Evolutionary conservation across 495 filamentous ascomycete genomes (phyloP).

Genomic region (Friedmanniomyces endolithicus): DNA sequence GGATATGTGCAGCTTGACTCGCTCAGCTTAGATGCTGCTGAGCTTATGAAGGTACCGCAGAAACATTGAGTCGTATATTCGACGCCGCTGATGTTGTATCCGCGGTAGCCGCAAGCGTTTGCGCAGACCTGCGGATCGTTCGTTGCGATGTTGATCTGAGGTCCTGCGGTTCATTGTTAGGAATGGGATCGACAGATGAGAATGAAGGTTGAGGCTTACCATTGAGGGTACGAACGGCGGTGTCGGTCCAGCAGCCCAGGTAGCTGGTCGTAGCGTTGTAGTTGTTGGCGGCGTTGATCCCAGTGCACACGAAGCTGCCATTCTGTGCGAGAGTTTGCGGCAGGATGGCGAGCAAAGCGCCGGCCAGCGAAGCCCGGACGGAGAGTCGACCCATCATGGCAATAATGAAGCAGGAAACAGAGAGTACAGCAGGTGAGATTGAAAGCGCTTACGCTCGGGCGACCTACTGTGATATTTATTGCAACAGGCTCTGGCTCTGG

Average conservation of each 20-base stretch:
- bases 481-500: neutral
- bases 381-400: neutral
- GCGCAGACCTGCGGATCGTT: constrained; percentile 1
- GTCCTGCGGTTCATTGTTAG: too few relatives aligned
- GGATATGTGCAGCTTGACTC: neutral
- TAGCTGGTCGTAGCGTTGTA: neutral
- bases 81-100: constrained; percentile 1
- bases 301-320: constrained; percentile 12
- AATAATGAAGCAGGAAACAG: neutral
- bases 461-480: too few relatives aligned
- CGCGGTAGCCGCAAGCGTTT: constrained; percentile 4
- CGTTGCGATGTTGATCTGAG: constrained; percentile 6
- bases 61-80: constrained; percentile 10
- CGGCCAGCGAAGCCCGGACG: neutral
- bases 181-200: too few relatives aligned
- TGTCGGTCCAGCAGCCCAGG: constrained; percentile 4
- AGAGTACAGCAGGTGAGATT: neutral
- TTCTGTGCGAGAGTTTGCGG: constrained; percentile 1
- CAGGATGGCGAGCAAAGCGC: neutral
- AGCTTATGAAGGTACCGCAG: constrained; percentile 2
- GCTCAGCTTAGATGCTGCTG: neutral
- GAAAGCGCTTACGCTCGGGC: neutral
- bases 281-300: constrained; percentile 1
- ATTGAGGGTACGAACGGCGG: neutral
- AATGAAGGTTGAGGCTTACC: neutral